These are phyloP conservation scores for Colletotrichum musae DNA, from an alignment of 2,329 filamentous ascomycete species.

Conservation along the genomic window DNA sequence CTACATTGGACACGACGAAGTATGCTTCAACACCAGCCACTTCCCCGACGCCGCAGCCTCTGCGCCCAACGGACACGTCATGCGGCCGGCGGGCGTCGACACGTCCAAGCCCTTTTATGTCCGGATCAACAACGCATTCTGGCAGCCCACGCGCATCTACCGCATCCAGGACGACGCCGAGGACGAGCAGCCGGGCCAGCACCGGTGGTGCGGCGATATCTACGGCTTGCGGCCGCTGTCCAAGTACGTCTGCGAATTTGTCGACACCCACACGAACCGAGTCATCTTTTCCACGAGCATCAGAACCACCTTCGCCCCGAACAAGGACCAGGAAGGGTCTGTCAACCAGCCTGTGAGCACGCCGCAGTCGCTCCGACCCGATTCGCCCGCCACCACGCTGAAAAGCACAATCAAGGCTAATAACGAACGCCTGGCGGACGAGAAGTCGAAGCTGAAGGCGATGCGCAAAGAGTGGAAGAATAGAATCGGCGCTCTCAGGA, in stretches of 20 bases:
- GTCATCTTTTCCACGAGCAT: constrained; percentile 81
- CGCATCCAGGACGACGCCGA: constrained; percentile 56
- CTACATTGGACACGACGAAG: constrained; percentile 83
- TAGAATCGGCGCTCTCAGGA: constrained; percentile 76
- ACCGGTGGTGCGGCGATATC: constrained; percentile 80
- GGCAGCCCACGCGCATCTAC: constrained; percentile 83
- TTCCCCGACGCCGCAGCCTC: constrained; percentile 63
- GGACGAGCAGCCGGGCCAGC: constrained; percentile 52
- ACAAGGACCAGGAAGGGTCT: constrained; percentile 55
- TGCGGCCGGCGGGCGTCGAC: constrained; percentile 69
- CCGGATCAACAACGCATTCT: constrained; percentile 82
- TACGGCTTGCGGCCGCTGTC: constrained; percentile 78
- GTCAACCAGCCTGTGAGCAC: constrained; percentile 53
- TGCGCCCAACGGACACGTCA: constrained; percentile 47
- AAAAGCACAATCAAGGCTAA: constrained; percentile 82
- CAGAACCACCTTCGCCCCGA: constrained; percentile 71
- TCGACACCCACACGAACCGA: constrained; percentile 75
- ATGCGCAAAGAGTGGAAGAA: constrained; percentile 82
- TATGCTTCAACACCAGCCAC: constrained; percentile 81
- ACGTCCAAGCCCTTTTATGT: constrained; percentile 83
- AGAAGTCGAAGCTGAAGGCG: constrained; percentile 77
- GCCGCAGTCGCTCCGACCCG: constrained; percentile 77
- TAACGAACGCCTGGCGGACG: constrained; percentile 78
- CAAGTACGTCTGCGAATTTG: constrained; percentile 85
- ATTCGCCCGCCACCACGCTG: constrained; percentile 83